A percentile compares a stretch with the other conserved stretches of the same genome.
Evolutionary conservation across 164 flowering plant genomes (phyloP).

Genomic region (Cinnamomum micranthum): DNA sequence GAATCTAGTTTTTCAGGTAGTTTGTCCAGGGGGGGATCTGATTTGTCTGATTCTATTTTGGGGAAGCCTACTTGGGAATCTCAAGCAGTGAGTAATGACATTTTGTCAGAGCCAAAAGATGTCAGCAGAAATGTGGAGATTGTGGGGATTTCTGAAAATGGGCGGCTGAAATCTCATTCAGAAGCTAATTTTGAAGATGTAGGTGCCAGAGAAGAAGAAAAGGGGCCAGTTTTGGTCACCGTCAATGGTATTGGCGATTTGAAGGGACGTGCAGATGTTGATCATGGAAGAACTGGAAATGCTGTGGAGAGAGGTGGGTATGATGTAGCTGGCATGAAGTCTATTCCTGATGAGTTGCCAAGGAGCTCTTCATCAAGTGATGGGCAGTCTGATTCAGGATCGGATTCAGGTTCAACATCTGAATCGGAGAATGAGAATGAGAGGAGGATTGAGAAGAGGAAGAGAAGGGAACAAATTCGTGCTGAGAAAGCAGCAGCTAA

Average conservation of each 20-base stretch:
- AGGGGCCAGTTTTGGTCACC: conserved; percentile 3
- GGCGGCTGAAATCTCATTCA: conserved; percentile 2
- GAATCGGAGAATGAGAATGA: conserved; percentile 75
- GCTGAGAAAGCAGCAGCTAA: conserved; percentile 84
- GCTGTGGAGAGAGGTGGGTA: conserved; percentile 14
- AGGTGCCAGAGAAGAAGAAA: conserved; percentile 11
- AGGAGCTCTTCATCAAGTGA: conserved; percentile 38
- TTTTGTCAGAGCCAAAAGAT: conserved; percentile 3
- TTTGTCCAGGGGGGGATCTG: neutral
- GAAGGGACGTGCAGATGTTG: conserved; percentile 23
- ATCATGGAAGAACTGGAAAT: conserved; percentile 11
- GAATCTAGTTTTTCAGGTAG: conserved; percentile 21
- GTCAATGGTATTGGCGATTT: conserved; percentile 23
- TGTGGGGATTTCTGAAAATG: conserved; percentile 11
- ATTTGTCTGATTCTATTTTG: conserved; percentile 19
- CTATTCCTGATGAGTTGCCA: conserved; percentile 27
- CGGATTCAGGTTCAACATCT: conserved; percentile 60
- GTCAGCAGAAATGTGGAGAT: conserved; percentile 5
- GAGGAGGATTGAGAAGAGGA: conserved; percentile 55
- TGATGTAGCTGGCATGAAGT: conserved; percentile 15
- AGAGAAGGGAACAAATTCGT: conserved; percentile 56
- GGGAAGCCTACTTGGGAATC: conserved; percentile 29
- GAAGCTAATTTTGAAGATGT: conserved; percentile 1
- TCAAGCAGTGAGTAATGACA: conserved; percentile 8
- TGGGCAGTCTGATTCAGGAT: conserved; percentile 56